Base-by-base conservation (phyloP, 768 basidiomycete genomes). In the Mycena galericulata region DNA sequence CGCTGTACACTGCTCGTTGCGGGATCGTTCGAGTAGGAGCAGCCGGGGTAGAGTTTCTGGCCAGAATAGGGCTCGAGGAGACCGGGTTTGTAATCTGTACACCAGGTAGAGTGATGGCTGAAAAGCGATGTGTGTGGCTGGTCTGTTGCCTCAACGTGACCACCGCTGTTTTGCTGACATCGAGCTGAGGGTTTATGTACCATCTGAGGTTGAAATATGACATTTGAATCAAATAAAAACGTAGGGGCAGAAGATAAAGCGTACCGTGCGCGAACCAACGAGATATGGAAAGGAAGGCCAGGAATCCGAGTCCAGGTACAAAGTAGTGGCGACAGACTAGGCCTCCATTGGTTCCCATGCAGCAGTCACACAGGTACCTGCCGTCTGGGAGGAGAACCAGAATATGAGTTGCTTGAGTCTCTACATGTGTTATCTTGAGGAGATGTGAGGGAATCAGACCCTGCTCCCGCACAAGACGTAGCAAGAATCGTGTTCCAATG, bases 281-380 rank as follows among this genome's bases (percentile, higher is more conserved):
- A 73, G 11, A 79, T 24, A 68, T 78, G 73, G 60, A 82, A 80
- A 12, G 69, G 67, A 17, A 80, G 69, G 0, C 62, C 69, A 3
- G 61, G 62, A 29, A 78, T 65, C 0, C 40, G 43, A 2, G 58
- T 63, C 36, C 77, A 72, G 1, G 75, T n/a, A 69, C 67, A 60
- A 78, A 80, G 60, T 75, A 80, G 56, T 81, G 80, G 3, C 74
- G 74, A 55, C 80, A 82, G 8, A 77, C 78, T 9, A 81, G 47
- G 5, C 79, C 78, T 4, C 79, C 66, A 65, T 77, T 81, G 15
- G 73, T 59, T 2, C 77, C 75, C 78, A 80, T 80, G 40, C 75
- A 76, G 50, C 79, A 82, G 53, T 82, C 79, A 68, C 81, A 82
- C 0, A 80, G 51, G 58, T 78, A 78, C 20, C 66, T 55, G 15